Conservation (phyloP, 257 asterid species). For the Przewalskia tangutica region DNA sequence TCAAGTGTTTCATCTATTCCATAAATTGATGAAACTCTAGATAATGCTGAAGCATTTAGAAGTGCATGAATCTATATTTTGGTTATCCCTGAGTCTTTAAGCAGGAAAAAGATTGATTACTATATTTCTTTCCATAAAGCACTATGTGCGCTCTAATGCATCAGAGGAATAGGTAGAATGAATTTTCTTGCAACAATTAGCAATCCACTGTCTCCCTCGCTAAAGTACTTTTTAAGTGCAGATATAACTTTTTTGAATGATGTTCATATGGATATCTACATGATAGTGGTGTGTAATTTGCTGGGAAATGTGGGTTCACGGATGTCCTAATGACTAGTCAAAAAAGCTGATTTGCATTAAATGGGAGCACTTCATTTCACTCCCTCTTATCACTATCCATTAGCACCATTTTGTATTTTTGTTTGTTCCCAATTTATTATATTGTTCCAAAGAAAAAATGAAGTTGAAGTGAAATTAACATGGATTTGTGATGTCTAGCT, state of each 20-base stretch:
- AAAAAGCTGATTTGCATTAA: neutral
- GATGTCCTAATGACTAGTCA: neutral
- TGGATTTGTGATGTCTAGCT: neutral
- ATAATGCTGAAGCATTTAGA: neutral
- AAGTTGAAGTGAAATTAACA: neutral
- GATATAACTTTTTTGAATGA: neutral
- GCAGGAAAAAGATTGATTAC: neutral
- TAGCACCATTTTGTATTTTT: neutral
- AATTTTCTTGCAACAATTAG: neutral
- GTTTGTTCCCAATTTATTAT: neutral
- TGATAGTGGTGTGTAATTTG: neutral
- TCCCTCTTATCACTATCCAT: neutral
- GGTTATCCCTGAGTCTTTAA: neutral
- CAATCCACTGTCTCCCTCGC: neutral
- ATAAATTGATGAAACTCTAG: neutral
- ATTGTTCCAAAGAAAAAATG: neutral
- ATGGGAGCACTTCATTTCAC: neutral
- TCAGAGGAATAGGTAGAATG: no score
- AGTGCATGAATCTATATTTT: neutral
- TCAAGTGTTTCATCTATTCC: neutral
- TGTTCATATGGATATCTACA: neutral
- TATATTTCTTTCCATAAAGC: no score
- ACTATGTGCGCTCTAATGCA: no score
- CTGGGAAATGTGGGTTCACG: neutral
- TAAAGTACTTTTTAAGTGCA: neutral